phyloP scores from a whole-genome alignment of 805 yeast genomes.

The Candida sonorensis region DNA sequence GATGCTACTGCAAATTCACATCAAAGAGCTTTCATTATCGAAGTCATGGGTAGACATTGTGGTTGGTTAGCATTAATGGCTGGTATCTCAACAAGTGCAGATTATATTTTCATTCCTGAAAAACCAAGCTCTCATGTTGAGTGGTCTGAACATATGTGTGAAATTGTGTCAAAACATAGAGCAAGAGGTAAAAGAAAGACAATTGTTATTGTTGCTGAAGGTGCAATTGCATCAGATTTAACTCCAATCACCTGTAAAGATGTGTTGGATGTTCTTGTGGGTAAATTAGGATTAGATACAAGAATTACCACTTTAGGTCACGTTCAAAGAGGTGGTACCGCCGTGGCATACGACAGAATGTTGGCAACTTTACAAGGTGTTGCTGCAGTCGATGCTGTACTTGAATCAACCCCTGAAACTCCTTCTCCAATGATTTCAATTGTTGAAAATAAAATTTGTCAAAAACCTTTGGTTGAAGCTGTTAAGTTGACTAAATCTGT shows the following conservation, averaged over 20 bases:
- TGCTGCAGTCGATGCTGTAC: slow-evolving; percentile 70
- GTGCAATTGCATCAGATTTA: slow-evolving; percentile 67
- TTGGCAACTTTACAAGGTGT: slow-evolving; percentile 78
- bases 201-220: slow-evolving; percentile 77
- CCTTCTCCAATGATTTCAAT: slow-evolving; percentile 78
- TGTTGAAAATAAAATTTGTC: slow-evolving; percentile 61
- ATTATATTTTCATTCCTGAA: slow-evolving; percentile 75
- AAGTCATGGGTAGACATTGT: slow-evolving; percentile 87
- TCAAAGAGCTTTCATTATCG: slow-evolving; percentile 76
- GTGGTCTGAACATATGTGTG: slow-evolving; percentile 65
- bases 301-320: slow-evolving; percentile 75
- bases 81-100: slow-evolving; percentile 76
- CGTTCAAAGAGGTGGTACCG: slow-evolving; percentile 80
- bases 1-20: slow-evolving; percentile 83
- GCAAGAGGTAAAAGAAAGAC: slow-evolving; percentile 70
- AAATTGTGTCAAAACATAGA: slow-evolving; percentile 58
- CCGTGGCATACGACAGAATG: slow-evolving; percentile 67
- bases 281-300: slow-evolving; percentile 60
- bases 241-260: slow-evolving; percentile 60
- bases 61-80: slow-evolving; percentile 85
- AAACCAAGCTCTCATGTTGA: slow-evolving; percentile 56
- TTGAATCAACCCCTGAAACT: slow-evolving; percentile 60
- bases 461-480: slow-evolving; percentile 66
- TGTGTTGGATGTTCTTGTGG: slow-evolving; percentile 59
- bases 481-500: slow-evolving; percentile 66